Conservation (phyloP, 164 flowering plant genomes). For the Berberis thunbergii region DNA sequence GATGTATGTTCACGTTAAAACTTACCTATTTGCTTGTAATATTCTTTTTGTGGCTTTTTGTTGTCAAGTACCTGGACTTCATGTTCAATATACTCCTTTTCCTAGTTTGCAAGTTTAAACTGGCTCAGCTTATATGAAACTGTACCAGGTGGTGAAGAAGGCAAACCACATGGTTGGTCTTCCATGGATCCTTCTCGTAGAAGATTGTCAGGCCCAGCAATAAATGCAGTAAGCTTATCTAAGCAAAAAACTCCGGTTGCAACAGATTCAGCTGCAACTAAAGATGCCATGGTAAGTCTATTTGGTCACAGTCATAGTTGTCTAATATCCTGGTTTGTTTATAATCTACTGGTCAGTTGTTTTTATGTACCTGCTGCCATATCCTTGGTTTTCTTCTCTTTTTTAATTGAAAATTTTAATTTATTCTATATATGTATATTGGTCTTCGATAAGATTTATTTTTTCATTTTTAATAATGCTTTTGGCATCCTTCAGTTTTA, state of each 20-base stretch:
- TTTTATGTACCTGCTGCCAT: too few species aligned
- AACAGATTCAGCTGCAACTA: constrained; percentile 40
- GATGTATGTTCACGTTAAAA: not conserved
- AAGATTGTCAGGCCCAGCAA: constrained; percentile 45
- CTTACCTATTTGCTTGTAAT: not conserved
- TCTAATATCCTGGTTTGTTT: not conserved
- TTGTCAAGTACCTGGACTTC: not conserved
- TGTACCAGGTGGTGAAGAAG: constrained; percentile 51
- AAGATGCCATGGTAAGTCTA: constrained; percentile 49
- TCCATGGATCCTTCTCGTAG: constrained; percentile 52
- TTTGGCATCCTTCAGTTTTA: not conserved
- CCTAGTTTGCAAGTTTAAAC: not conserved
- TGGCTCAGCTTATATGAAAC: not conserved
- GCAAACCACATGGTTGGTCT: constrained; percentile 39
- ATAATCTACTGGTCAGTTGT: not conserved
- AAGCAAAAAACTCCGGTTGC: constrained; percentile 64
- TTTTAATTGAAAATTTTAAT: too few species aligned
- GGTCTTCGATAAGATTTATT: not conserved
- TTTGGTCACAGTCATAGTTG: not conserved
- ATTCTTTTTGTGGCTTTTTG: not conserved
- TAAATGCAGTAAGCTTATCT: constrained; percentile 44
- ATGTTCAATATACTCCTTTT: not conserved
- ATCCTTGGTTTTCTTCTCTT: too few species aligned
- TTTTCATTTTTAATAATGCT: not conserved
- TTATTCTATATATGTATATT: too few species aligned